These are phyloP conservation scores for Talaromyces albobiverticillius DNA, from an alignment of 2,329 filamentous ascomycete species.

Conservation along the genomic window DNA sequence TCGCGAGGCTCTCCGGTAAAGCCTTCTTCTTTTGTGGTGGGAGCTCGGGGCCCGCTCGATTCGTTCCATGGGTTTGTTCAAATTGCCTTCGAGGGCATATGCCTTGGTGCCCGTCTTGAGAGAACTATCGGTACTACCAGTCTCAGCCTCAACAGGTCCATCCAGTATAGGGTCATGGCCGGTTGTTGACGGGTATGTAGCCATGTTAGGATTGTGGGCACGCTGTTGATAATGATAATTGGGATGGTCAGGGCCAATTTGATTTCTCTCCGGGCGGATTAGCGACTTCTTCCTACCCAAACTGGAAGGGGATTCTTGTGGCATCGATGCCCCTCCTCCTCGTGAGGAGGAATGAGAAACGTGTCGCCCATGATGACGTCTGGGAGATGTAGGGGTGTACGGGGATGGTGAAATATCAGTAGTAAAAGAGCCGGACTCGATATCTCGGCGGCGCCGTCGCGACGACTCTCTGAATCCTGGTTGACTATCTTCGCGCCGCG, in stretches of 20 bases:
- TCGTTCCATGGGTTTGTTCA: constrained; percentile 42
- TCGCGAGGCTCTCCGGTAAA: constrained; percentile 60
- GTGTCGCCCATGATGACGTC: constrained; percentile 10
- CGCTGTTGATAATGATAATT: constrained; percentile 96
- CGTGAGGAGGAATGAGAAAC: constrained; percentile 13
- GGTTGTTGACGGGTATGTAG: constrained; percentile 82
- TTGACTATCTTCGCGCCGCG: constrained; percentile 55
- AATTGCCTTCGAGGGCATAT: constrained; percentile 32
- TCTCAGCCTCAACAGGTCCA: constrained; percentile 55
- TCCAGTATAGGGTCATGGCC: constrained; percentile 87
- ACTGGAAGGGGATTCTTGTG: neutral
- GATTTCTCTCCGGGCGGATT: constrained; percentile 81
- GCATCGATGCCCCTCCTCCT: neutral
- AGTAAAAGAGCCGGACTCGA: constrained; percentile 62
- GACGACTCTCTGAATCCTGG: constrained; percentile 66
- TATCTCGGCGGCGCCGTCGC: constrained; percentile 66
- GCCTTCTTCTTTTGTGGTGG: constrained; percentile 55
- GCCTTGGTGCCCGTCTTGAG: constrained; percentile 43
- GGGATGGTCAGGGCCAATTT: constrained; percentile 81
- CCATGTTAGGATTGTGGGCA: constrained; percentile 89
- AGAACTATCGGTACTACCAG: constrained; percentile 61
- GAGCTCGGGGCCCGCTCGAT: constrained; percentile 31
- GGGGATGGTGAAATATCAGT: constrained; percentile 33
- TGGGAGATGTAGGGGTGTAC: constrained; percentile 37
- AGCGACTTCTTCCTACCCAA: constrained; percentile 75